Conservation (phyloP, 768 basidiomycete genomes). For the Lyophyllum decastes region DNA sequence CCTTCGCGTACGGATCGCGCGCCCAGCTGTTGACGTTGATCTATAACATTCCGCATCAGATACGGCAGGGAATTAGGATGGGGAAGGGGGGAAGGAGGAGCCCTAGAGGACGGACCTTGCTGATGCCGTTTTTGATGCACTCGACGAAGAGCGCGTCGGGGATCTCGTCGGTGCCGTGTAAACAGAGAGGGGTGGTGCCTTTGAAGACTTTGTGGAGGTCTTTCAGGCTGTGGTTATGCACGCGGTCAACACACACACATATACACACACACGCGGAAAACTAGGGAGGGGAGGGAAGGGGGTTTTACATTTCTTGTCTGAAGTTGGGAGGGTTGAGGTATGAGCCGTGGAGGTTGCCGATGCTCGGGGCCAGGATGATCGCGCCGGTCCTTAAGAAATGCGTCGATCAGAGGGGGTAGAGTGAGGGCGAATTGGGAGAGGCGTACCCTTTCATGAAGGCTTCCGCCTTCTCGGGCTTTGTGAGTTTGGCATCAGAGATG, state of each 20-base stretch:
- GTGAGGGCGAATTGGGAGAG: neutral
- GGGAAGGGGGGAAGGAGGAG: neutral
- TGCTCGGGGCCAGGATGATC: conserved; percentile 46
- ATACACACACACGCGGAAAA: too few species aligned
- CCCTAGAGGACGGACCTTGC: conserved; percentile 32
- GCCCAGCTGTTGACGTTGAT: conserved; percentile 52
- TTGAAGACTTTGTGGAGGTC: conserved; percentile 36
- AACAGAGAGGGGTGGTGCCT: conserved; percentile 37
- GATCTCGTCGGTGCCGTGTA: conserved; percentile 48
- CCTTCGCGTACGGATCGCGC: conserved; percentile 42
- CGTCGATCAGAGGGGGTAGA: neutral
- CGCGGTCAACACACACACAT: neutral
- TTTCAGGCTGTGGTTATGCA: conserved; percentile 28
- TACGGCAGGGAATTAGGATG: too few species aligned
- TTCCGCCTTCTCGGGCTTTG: conserved; percentile 41
- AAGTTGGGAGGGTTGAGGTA: conserved; percentile 48
- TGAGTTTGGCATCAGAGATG: conserved; percentile 50
- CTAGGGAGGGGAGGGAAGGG: neutral
- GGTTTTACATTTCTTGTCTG: conserved; percentile 39
- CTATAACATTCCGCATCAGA: conserved; percentile 12
- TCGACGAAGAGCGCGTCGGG: conserved; percentile 44
- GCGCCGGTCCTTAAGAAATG: conserved; percentile 38
- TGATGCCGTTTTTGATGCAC: conserved; percentile 47
- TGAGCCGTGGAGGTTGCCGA: conserved; percentile 48
- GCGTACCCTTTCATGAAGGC: conserved; percentile 41